These are phyloP conservation scores for Flaveria floridana DNA, from an alignment of 140 eudicot genomes.

Conservation along the genomic window DNA sequence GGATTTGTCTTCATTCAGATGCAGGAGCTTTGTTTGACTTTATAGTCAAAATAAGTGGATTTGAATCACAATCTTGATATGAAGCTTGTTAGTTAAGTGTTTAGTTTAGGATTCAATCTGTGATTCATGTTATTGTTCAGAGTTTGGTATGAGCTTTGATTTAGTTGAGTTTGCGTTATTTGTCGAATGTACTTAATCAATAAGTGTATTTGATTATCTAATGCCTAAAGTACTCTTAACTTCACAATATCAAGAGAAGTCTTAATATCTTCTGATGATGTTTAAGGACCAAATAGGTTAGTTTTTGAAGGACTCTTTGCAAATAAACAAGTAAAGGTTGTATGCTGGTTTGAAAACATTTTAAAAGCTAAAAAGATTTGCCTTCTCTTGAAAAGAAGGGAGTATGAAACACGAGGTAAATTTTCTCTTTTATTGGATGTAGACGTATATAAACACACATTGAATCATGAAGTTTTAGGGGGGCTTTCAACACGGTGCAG, in stretches of 20 bases:
- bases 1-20: constrained; percentile 15
- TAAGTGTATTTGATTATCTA: background rate
- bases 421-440: background rate
- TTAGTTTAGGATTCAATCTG: background rate
- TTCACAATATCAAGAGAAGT: background rate
- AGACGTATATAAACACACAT: background rate
- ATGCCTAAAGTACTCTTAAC: background rate
- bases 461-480: no score
- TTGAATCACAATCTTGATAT: constrained; percentile 5
- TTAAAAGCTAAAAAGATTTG: background rate
- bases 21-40: constrained; percentile 14
- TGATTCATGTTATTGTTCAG: background rate
- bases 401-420: background rate
- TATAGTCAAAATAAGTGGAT: constrained; percentile 15
- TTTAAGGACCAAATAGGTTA: background rate
- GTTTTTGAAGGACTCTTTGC: background rate
- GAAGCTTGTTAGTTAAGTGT: background rate
- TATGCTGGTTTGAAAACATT: background rate
- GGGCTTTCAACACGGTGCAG: background rate
- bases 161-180: background rate
- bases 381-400: background rate
- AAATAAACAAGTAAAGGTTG: constrained; percentile 5
- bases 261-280: background rate
- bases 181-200: background rate
- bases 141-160: background rate